Base-by-base conservation (phyloP, 1,139 yeast genomes). In the Scheffersomyces illinoinensis region DNA sequence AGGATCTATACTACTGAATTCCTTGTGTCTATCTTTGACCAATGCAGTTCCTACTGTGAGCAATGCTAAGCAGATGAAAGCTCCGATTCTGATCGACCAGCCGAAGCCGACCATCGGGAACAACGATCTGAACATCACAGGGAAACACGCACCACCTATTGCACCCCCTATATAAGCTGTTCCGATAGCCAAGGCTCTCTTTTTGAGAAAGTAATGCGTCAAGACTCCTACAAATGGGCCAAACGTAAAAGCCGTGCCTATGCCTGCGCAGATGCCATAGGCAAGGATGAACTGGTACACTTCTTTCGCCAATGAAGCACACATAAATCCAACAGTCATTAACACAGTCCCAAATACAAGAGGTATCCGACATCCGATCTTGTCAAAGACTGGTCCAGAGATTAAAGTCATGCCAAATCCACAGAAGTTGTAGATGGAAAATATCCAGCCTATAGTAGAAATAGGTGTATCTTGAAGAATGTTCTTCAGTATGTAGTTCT, bases 381-480 rank as follows among this genome's bases (percentile, higher is more conserved):
- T 63, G 56, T 72, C 73, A 59, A 70, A 73, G 3, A 72, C 56
- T 0, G 71, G 77, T 0, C 78, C 78, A 54, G 68, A 61, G 6
- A 73, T 55, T 17, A 73, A 54, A 1, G 66, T 62, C 54, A 67
- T 62, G 2, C 75, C 76, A 62, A 75, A 75, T 46, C 70, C 69
- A 54, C 71, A 61, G 58, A 74, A 74, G 52, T 72, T 70, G 60
- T 72, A 72, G 26, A 73, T 60, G 5, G 77, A 72, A 62, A 75
- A 76, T 12, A 76, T 74, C 79, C 78, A 76, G 3, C 74, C 76
- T 1, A 75, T 66, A 3, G 72, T 64, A 12, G 76, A 68, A 5
- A 69, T 62, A 1, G 68, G 59, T 6, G 63, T 62, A 47, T 63
- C 58, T 4, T 63, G 58, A 14, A 75, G 61, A 17, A 70, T 62